Percentiles rank a stretch among this genome's conserved stretches.
These are phyloP conservation scores for Colletotrichum sojae DNA, from an alignment of 2,329 filamentous ascomycete species.

Conservation along the genomic window DNA sequence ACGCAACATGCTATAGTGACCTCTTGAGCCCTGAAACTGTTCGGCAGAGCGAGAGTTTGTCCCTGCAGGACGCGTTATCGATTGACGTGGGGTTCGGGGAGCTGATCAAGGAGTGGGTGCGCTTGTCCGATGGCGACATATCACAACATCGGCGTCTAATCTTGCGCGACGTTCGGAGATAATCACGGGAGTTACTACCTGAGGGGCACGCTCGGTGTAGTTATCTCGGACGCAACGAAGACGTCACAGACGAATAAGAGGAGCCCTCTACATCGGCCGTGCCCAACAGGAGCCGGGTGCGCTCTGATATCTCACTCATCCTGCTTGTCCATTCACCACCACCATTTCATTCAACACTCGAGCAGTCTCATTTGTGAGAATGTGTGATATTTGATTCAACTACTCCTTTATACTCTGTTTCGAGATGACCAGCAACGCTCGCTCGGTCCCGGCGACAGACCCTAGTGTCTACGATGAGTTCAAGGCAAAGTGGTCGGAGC, in stretches of 20 bases:
- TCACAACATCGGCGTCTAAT: slow-evolving; percentile 25
- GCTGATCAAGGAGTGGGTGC: neutral
- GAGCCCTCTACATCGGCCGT: neutral
- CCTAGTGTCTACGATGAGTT: slow-evolving; percentile 56
- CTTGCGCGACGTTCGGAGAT: slow-evolving; percentile 12
- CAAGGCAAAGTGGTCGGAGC: slow-evolving; percentile 51
- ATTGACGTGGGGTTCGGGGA: neutral
- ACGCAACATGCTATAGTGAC: no score
- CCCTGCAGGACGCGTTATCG: slow-evolving; percentile 4
- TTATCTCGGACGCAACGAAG: neutral
- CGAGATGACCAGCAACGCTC: slow-evolving; percentile 38
- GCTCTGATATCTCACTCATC: neutral
- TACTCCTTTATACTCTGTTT: neutral
- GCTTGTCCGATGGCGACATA: slow-evolving; percentile 36
- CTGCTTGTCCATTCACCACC: no score
- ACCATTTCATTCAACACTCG: neutral
- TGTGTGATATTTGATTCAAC: neutral
- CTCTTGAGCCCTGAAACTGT: no score
- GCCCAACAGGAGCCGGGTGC: no score
- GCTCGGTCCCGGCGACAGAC: slow-evolving; percentile 47
- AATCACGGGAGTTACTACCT: neutral
- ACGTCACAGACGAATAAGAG: neutral
- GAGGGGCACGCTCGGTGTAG: neutral
- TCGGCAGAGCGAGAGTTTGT: neutral
- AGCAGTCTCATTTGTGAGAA: neutral